Evolutionary conservation across 257 asterid genomes (phyloP), one percentile per base, ranked within the genome.

Genomic region (Fraxinus cuspidata): DNA sequence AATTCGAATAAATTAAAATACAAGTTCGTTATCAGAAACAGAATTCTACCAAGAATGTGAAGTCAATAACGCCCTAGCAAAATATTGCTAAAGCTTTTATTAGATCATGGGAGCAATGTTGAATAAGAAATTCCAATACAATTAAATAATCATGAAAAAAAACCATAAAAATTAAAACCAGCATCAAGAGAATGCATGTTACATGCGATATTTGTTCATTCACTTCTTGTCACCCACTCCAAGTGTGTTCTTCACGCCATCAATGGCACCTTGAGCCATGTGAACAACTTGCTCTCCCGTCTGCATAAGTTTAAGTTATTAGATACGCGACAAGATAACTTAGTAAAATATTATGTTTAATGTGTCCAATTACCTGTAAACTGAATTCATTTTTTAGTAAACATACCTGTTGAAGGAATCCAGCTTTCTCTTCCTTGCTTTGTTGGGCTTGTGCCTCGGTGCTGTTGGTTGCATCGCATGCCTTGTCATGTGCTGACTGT

Each of bases 191-290:
- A 6, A 29, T 56, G 44, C 66, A 64, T 49, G 47, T 7, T 15
- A 69, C 25, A 31, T 16, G 63, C 8, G n/a, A 7, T 37, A 27
- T 68, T 72, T 1, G 25, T 38, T 65, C 11, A 15, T 35, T 90
- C 85, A 89, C 84, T 89, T 91, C 88, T 81, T 88, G 3, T 90
- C 89, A 28, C 93, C 85, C 81, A 92, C 81, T 79, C 97, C 97
- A 58, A 92, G 89, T 67, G 90, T 92, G 86, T 87, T 90, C 85
- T 87, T 92, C 79, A 88, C 85, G 2, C 97, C 96, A 76, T 92
- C 97, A 42, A 90, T 75, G 0, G 92, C 94, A 16, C 91, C 96
- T 69, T 92, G 94, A 77, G 94, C 94, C 87, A 88, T 87, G 82
- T 80, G 67, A 47, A 71, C 86, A 83, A 88, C 32, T 67, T 87